Evolutionary conservation across 441 rosid genomes (phyloP), one percentile per base, ranked within the genome.

Genomic region (Pelargonium australe): DNA sequence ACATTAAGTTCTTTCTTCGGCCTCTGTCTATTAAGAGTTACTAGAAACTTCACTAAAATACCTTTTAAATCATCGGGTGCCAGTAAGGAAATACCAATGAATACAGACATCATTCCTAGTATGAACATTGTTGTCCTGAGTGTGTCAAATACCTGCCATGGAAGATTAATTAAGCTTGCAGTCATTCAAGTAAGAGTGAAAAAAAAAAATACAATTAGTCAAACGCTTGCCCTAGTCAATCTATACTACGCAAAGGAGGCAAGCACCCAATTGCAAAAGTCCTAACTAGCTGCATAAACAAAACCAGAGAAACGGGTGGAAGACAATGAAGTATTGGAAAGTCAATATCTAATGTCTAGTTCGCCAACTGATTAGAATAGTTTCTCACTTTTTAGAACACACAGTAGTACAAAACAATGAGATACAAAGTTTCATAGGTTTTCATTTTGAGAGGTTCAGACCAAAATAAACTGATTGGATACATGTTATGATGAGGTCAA

Each of bases 61-160:
- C 94, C 94, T 91, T 84, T 88, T 17, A 87, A 73, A 75, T 94
- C 99, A 75, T 94, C 99, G 40, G 99, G 99, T 75, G 99, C 99
- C 73, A 94, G 82, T 75, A 94, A 79, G 25, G 94, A 86, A 71
- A 94, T 91, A 79, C 99, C 97, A 60, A 87, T 68, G 79, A 94
- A 94, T 49, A 94, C 96, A 11, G 86, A 87, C 60, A 82, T 55
- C 96, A 91, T 89, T 70, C 99, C 99, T 64, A 85, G 82, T 78
- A 91, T 80, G 87, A 94, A 91, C 99, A 94, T 91, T 12, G 96
- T 91, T 28, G 92, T 91, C 85, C 96, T 87, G 65, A 89, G 73
- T 2, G 91, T 85, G 83, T 91, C 88, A 44, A 94, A 88, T 64
- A 88, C 99, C 99, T 94, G 87, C 72, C 73, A 63, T 62, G 16